Base-by-base conservation (phyloP, 2,329 filamentous ascomycete species). In the Phyllosticta paracitricarpa region DNA sequence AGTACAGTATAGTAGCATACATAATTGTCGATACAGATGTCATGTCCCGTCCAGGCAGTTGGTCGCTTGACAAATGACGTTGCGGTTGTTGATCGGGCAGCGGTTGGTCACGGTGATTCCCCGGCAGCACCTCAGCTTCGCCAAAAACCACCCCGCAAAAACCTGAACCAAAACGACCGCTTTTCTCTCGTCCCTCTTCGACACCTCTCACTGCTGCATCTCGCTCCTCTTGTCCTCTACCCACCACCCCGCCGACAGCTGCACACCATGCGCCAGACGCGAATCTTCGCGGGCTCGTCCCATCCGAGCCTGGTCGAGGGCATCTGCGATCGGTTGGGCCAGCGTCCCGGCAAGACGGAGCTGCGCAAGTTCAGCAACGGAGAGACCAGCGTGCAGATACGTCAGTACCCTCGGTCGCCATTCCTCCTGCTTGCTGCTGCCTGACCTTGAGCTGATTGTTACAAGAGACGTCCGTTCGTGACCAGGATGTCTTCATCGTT, bases 401-500 rank as follows among this genome's bases (percentile, higher is more conserved):
- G 83, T 80, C 68, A 65, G 74, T 71, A 57, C 51, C 19, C 63
- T 57, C 55, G 61, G 26, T 56, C 54, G 26, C 26, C 24, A 19
- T 59, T 33, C 52, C 33, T 54, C 53, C 48, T 54, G 52, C 40
- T 26, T 54, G 54, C 57, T 56, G n/a, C 57, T 59, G 58, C 53
- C 53, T 54, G 52, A 26, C 35, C 33, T 57, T 54, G 25, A 57
- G 57, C 54, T 63, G 51, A 56, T 56, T 59, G 28, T 57, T 19
- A 51, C 24, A 65, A 80, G 78, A 79, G 69, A 79, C 78, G 57
- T 88, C 85, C 26, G 91, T 99, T 66, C 89, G 94, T 68, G 95
- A 99, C 73, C 95, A 97, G 76, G 93, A 99, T 82, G 93, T 99
- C 69, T 99, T 97, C 76, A 93, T 99, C 73, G 89, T 99, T 64